A percentile compares a stretch with the other conserved stretches of the same genome.
These are phyloP conservation scores for Sechiopsis laciniata DNA, from an alignment of 306 rosid genomes.

Conservation along the genomic window DNA sequence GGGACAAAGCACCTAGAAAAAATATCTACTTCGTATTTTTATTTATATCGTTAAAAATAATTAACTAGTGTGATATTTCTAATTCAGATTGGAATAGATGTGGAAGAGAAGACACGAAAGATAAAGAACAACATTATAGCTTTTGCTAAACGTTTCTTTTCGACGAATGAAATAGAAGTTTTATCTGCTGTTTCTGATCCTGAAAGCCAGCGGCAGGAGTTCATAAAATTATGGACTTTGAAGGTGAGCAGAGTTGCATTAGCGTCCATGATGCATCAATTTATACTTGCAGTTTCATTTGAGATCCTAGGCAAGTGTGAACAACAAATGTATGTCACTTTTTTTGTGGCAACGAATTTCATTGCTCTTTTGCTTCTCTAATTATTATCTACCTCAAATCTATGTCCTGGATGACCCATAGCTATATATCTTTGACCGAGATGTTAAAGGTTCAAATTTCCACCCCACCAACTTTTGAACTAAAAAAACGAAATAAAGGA, in stretches of 20 bases:
- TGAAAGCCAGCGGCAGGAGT: slow-evolving; percentile 68
- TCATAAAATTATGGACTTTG: slow-evolving; percentile 60
- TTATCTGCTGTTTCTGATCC: slow-evolving; percentile 58
- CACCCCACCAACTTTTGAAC: too few relatives aligned
- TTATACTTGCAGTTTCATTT: slow-evolving; percentile 6
- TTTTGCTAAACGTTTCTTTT: slow-evolving; percentile 71
- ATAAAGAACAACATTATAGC: slow-evolving; percentile 59
- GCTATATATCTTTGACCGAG: too few relatives aligned
- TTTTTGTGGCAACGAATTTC: neutral
- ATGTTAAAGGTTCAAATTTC: too few relatives aligned
- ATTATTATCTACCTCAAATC: neutral
- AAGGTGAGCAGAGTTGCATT: slow-evolving; percentile 38
- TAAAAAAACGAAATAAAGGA: too few relatives aligned
- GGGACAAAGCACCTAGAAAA: too few relatives aligned
- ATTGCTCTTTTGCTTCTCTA: neutral
- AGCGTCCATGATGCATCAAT: slow-evolving; percentile 18
- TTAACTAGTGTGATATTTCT: neutral
- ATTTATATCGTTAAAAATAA: slow-evolving; percentile 4
- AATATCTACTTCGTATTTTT: neutral
- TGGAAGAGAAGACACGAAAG: slow-evolving; percentile 73
- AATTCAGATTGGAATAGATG: slow-evolving; percentile 79
- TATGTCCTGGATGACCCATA: neutral
- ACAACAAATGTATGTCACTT: neutral
- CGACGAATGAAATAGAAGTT: slow-evolving; percentile 58
- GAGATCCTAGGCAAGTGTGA: neutral